Evolutionary conservation across 441 rosid species (phyloP).

Genomic region (Erodium moschatum): DNA sequence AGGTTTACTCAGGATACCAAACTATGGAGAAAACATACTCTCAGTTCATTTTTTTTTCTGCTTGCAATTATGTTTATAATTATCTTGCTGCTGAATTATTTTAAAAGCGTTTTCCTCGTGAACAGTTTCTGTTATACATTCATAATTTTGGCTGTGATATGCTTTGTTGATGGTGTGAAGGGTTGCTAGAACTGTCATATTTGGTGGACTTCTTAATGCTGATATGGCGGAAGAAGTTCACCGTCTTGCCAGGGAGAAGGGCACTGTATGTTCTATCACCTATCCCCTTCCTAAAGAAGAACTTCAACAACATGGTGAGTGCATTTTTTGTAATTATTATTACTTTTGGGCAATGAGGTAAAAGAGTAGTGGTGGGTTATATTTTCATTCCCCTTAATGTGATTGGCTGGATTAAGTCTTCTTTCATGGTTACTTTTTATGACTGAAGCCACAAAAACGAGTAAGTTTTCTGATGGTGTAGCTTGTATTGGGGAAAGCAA

Average conservation of each 20-base stretch:
- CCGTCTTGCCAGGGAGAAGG: conserved; percentile 46
- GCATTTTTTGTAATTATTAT: conserved; percentile 3
- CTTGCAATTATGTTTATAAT: too few relatives aligned
- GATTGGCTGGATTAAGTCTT: neutral
- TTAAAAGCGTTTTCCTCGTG: neutral
- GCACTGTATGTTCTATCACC: conserved; percentile 64
- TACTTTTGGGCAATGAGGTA: neutral
- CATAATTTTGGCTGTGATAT: neutral
- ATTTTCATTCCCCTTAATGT: neutral
- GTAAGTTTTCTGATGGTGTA: neutral
- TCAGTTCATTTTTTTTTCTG: too few relatives aligned
- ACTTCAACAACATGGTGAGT: conserved; percentile 63
- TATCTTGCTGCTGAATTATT: neutral
- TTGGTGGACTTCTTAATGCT: conserved; percentile 71
- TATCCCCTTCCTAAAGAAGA: conserved; percentile 74
- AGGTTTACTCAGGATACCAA: too few relatives aligned
- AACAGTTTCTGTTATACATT: neutral
- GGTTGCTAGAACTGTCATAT: conserved; percentile 86
- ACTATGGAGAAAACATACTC: too few relatives aligned
- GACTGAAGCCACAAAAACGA: neutral
- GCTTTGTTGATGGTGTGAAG: conserved; percentile 34
- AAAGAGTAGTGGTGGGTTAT: neutral
- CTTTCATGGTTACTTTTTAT: neutral
- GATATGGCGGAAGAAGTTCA: conserved; percentile 70
- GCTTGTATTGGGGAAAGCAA: neutral